Conservation (phyloP, 2,329 filamentous ascomycete species). For the Penicillium sp. region DNA sequence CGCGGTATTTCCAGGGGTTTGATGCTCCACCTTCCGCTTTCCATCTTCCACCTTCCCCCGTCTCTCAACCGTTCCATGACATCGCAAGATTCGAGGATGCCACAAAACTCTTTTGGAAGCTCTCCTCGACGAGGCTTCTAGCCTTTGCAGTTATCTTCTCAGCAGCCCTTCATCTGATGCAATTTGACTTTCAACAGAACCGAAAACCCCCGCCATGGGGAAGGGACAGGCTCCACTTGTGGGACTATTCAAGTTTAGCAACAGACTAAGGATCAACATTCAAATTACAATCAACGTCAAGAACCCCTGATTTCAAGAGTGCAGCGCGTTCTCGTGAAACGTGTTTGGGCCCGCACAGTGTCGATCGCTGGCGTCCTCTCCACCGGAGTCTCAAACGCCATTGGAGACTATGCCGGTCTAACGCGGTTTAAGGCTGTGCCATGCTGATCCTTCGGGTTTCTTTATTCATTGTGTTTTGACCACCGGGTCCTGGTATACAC, state of each 20-base stretch:
- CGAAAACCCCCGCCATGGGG: neutral
- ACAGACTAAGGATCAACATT: neutral
- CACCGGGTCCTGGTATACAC: neutral
- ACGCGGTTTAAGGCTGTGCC: neutral
- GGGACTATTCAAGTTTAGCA: constrained; percentile 13
- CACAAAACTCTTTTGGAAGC: neutral
- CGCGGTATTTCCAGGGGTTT: constrained; percentile 2
- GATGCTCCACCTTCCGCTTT: neutral
- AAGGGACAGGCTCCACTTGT: neutral
- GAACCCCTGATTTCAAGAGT: neutral
- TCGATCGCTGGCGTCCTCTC: constrained; percentile 10
- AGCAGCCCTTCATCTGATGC: neutral
- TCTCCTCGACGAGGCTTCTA: neutral
- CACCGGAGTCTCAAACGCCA: neutral
- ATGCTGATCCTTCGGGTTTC: constrained; percentile 9
- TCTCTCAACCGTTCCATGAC: neutral
- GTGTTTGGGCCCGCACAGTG: constrained; percentile 2
- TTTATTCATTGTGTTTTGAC: neutral
- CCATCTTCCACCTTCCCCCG: neutral
- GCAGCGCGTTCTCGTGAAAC: constrained; percentile 1
- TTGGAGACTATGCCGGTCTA: constrained; percentile 3
- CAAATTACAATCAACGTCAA: constrained; percentile 5
- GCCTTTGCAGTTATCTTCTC: neutral
- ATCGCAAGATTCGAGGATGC: neutral
- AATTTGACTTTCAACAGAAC: neutral